Base-by-base conservation (phyloP, 116 monocot genomes). In the Phalaenopsis hybrid region DNA sequence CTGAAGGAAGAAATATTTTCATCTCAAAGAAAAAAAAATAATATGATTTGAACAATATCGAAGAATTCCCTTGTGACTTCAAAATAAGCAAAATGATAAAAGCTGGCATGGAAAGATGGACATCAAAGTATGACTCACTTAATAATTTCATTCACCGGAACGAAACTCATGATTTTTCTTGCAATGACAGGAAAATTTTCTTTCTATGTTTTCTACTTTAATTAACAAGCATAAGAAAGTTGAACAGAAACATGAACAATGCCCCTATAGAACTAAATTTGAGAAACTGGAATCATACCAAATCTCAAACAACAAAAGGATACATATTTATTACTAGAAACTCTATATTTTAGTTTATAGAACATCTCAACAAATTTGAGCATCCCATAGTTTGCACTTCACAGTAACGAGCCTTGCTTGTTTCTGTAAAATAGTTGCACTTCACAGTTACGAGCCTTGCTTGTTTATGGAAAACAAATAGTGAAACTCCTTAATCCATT, bases 1-100 rank as follows among this genome's bases (percentile, higher is more conserved):
- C 98, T 79, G 88, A 72, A 41, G 34, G 34, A 37, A 72, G 12
- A 72, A 4, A 72, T 34, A 46, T 31, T 72, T 72, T 34, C 34
- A 75, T 75, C 11, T 70, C 13, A 33, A 67, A 67, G 28, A 21
- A 37, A 37, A 37, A 28, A 4, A 48, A 4, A 48, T 6, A 48
- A 5, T 7, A 7, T 34, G 37, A 72, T 41, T 34, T 72, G 37
- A 37, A 41, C 37, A 72, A 72, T 34, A 72, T 37, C 7, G 41
- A 72, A 72, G 72, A 41, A 37, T 72, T 34, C 37, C 37, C 25
- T 72, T 16, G 37, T 72, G 72, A 72, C 15, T 34, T 72, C 72
- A 72, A 72, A 72, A 72, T 15, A 37, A 72, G 23, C 37, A 72
- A 33, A 34, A 41, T 15, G 37, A 72, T 72, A 41, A 9, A 37